phyloP scores from a whole-genome alignment of 2,329 filamentous ascomycete genomes.

The Didymella exigua region DNA sequence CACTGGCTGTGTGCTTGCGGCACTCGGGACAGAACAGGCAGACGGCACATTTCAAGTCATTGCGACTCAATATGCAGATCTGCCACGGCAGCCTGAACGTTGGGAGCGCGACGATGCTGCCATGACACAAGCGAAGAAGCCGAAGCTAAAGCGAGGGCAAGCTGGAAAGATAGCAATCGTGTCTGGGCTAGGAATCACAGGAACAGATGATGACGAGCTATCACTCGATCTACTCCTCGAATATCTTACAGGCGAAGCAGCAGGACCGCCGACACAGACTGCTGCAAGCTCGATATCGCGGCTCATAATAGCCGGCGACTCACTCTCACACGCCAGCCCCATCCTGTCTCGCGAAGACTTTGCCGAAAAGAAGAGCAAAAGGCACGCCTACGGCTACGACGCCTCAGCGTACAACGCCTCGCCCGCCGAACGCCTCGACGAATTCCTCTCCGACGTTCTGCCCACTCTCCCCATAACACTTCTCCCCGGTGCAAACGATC shows the following conservation, averaged over 20 bases:
- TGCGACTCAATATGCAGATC: conserved; percentile 85
- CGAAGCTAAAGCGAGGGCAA: conserved; percentile 51
- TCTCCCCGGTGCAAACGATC: conserved; percentile 82
- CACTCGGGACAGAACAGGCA: conserved; percentile 89
- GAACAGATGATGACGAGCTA: conserved; percentile 74
- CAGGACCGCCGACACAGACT: conserved; percentile 65
- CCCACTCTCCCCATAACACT: conserved; percentile 88
- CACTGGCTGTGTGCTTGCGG: conserved; percentile 92
- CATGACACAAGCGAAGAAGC: conserved; percentile 37
- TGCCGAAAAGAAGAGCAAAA: conserved; percentile 58
- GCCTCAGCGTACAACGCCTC: conserved; percentile 83
- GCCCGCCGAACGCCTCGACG: conserved; percentile 82
- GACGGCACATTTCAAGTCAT: conserved; percentile 93
- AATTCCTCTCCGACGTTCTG: conserved; percentile 78
- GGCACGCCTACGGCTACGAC: conserved; percentile 91
- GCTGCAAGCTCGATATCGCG: conserved; percentile 73
- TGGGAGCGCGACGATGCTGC: conserved; percentile 70
- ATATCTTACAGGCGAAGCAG: conserved; percentile 82
- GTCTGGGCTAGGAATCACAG: conserved; percentile 84
- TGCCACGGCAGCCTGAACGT: conserved; percentile 79
- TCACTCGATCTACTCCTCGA: conserved; percentile 80
- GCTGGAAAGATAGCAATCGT: conserved; percentile 81
- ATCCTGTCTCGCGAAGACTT: conserved; percentile 56
- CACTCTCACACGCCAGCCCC: conserved; percentile 62
- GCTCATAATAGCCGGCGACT: conserved; percentile 91